Evolutionary conservation across 2,329 filamentous ascomycete genomes (phyloP).

Genomic region (Aspergillus sp.): DNA sequence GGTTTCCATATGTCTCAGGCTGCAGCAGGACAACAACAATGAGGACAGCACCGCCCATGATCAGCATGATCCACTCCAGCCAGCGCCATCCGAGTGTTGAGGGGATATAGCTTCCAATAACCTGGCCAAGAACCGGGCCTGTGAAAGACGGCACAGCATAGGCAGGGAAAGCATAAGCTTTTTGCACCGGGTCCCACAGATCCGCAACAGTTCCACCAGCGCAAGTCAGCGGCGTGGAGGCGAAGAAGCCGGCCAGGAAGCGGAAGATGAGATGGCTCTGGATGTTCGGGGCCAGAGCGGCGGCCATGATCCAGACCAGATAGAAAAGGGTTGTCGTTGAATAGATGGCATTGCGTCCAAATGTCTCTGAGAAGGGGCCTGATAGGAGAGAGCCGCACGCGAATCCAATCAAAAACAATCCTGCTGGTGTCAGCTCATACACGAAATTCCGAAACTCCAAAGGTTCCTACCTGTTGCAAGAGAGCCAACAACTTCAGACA

Average conservation of each 20-base stretch:
- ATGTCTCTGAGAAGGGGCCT: conserved; percentile 50
- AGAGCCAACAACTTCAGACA: conserved; percentile 52
- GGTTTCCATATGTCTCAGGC: conserved; percentile 51
- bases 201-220: conserved; percentile 49
- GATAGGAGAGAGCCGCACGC: conserved; percentile 49
- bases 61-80: conserved; percentile 47
- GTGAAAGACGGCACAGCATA: conserved; percentile 49
- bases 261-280: conserved; percentile 50
- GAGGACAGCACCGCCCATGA: conserved; percentile 34
- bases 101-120: conserved; percentile 23
- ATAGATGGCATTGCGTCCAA: conserved; percentile 52
- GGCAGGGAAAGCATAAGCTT: conserved; percentile 50
- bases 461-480: conserved; percentile 37
- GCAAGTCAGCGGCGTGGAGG: conserved; percentile 44
- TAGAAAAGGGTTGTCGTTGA: conserved; percentile 47
- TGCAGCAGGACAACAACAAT: conserved; percentile 43
- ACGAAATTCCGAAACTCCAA: no score
- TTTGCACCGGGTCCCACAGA: conserved; percentile 47
- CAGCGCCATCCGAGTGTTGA: conserved; percentile 36
- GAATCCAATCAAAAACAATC: conserved; percentile 43
- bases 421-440: not conserved
- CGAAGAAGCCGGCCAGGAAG: conserved; percentile 52
- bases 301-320: conserved; percentile 51
- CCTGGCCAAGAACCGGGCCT: conserved; percentile 25
- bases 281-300: conserved; percentile 49